Evolutionary conservation across 2,329 filamentous ascomycete genomes (phyloP), one percentile per base, ranked within the genome.

Genomic region (Alternaria solani): DNA sequence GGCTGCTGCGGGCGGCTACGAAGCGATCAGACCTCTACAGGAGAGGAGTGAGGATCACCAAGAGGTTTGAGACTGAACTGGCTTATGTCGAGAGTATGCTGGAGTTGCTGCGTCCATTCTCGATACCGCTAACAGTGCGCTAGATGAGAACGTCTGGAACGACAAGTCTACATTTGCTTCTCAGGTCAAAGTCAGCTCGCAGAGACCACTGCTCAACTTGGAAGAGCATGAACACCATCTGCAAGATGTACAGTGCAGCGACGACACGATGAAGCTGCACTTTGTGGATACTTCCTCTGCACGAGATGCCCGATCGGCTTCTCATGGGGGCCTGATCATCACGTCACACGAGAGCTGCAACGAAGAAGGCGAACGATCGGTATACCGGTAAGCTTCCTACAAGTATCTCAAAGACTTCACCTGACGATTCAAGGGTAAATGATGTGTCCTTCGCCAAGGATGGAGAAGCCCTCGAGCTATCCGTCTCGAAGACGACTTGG

Each of bases 291-390:
- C 55, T 2, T 51, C 63, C 4, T 67, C 69, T 3, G 69, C 74
- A 11, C 63, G 63, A 28, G 74, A 75, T 47, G 72, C 72, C 3
- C 69, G 63, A 48, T 51, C 68, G 26, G 70, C 74, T 41, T 73
- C 69, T 44, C 59, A 65, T 39, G 61, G 73, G 42, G 64, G 70
- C n/a, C 51, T 74, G n/a, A 63, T 79, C n/a, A 71, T 80, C 47
- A 79, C 77, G 2, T 78, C 78, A 11, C 77, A 80, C 44, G 52
- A 66, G 7, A 67, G 73, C 42, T 80, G 78, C 52, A 79, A 78
- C 30, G 44, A 58, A n/a, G 75, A 78, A 12, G 77, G 77, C 7
- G 75, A 77, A 59, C 72, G 77, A 28, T 57, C 70, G 4, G 72
- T 78, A 2, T 78, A 76, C 53, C 70, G 68, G 77, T 75, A 64